Evolutionary conservation across 345 rosid species (phyloP).

Genomic region (Schrenkiella parvula): DNA sequence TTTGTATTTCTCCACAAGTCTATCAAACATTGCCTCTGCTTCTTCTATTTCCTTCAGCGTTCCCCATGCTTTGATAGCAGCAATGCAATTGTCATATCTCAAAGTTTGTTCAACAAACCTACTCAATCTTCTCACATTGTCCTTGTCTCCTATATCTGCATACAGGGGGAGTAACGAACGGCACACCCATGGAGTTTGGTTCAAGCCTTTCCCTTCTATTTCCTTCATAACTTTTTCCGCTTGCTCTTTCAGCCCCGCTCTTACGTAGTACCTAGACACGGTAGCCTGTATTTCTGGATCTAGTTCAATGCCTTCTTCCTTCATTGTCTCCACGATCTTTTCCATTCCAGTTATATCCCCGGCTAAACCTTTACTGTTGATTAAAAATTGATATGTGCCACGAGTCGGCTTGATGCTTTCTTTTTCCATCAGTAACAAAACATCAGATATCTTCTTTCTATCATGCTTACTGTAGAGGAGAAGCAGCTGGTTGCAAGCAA

Average conservation of each 20-base stretch:
- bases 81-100: slow-evolving; percentile 41
- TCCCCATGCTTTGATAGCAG: slow-evolving; percentile 88
- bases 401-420: slow-evolving; percentile 74
- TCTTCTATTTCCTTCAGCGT: slow-evolving; percentile 59
- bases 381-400: slow-evolving; percentile 59
- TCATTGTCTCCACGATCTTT: slow-evolving; percentile 72
- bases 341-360: slow-evolving; percentile 88
- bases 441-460: slow-evolving; percentile 74
- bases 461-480: slow-evolving; percentile 68
- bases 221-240: slow-evolving; percentile 59
- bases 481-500: slow-evolving; percentile 90
- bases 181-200: slow-evolving; percentile 57
- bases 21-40: slow-evolving; percentile 74
- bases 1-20: slow-evolving; percentile 44
- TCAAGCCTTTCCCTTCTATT: slow-evolving; percentile 66
- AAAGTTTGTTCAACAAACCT: slow-evolving; percentile 51
- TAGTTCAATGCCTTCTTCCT: slow-evolving; percentile 71
- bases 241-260: slow-evolving; percentile 55
- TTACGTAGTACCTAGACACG: slow-evolving; percentile 60
- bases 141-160: slow-evolving; percentile 67
- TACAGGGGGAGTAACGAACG: slow-evolving; percentile 60
- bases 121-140: slow-evolving; percentile 79
- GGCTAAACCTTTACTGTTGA: slow-evolving; percentile 65
- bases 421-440: slow-evolving; percentile 77
- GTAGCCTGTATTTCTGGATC: slow-evolving; percentile 44